Percentiles rank a stretch among this genome's conserved stretches.
These are phyloP conservation scores for Neofusicoccum sp. DNA, from an alignment of 2,329 filamentous ascomycete species.

Conservation along the genomic window DNA sequence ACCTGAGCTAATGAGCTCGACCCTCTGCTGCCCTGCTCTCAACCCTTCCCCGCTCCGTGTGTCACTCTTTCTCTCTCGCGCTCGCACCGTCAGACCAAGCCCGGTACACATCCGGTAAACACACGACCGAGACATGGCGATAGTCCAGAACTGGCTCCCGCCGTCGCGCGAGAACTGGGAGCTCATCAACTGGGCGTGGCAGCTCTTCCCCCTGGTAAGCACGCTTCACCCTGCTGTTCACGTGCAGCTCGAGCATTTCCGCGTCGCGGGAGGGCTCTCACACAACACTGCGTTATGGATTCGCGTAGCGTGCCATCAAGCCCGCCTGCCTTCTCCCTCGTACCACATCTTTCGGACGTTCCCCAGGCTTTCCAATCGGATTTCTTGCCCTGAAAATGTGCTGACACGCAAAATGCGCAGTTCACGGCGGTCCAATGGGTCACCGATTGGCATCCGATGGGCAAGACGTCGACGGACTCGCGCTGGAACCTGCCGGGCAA, in stretches of 20 bases:
- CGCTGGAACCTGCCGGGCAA: constrained; percentile 84
- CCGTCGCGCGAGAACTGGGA: constrained; percentile 53
- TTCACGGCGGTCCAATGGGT: constrained; percentile 70
- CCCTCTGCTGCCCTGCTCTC: not conserved
- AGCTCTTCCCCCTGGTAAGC: constrained; percentile 52
- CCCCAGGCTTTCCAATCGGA: no score
- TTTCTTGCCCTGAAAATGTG: not conserved
- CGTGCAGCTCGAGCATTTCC: not conserved
- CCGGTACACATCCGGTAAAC: not conserved
- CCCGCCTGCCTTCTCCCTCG: no score
- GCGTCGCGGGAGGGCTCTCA: not conserved
- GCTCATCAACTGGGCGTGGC: constrained; percentile 43
- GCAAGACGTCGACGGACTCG: constrained; percentile 79
- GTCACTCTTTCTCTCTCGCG: not conserved
- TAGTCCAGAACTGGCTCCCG: constrained; percentile 46
- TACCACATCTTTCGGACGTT: no score
- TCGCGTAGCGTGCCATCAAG: no score
- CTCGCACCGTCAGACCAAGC: not conserved
- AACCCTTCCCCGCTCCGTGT: not conserved
- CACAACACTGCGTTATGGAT: not conserved
- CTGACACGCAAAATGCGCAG: constrained; percentile 45
- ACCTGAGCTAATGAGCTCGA: not conserved
- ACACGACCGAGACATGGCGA: constrained; percentile 34
- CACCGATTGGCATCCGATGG: constrained; percentile 80
- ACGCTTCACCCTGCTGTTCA: not conserved